Base-by-base conservation (phyloP, 73 alveolate genomes). In the Paramecium octaurelia region DNA sequence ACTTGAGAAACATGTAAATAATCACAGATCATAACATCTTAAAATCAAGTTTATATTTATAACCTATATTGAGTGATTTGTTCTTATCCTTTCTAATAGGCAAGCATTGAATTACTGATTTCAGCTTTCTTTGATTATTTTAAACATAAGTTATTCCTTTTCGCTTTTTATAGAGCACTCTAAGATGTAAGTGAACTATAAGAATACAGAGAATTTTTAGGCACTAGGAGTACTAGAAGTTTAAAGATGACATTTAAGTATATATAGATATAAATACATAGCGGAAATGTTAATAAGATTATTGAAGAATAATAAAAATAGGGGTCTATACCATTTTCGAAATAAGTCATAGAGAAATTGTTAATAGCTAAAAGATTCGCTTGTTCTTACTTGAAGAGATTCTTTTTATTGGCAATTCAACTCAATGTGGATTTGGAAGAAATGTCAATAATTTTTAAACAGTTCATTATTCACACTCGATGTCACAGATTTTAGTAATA, bases 361-460 rank as follows among this genome's bases (percentile, higher is more conserved):
- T 34, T 64, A 64, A 27, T 64, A 31, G 42, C 84, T 34, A 64
- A 64, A 64, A 64, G 84, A 64, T 64, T 64, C 84, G 84, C 84
- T 64, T 64, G 84, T n/a, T 64, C 84, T 64, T 64, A 64, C 48
- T 64, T 64, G 24, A 64, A 64, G 84, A 64, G 84, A 64, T 64
- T 64, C 84, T 64, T 64, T 64, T 31, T 8, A 31, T 64, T 64
- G 84, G 84, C 84, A 7, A 64, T 64, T 27, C 24, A 64, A 64
- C 4, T 64, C 5, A 64, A 64, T 64, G 20, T 31, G 12, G 84
- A 64, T 64, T 16, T 64, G 12, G 84, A 64, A 24, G 48, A 64
- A 24, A 64, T 64, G 84, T 64, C 84, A 27, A 34, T 14, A 12
- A 64, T 64, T 6, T 64, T 64, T 64, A 64, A 34, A 34, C 9